phyloP scores from a whole-genome alignment of 2,329 filamentous ascomycete species.

The Epichloe sp. region DNA sequence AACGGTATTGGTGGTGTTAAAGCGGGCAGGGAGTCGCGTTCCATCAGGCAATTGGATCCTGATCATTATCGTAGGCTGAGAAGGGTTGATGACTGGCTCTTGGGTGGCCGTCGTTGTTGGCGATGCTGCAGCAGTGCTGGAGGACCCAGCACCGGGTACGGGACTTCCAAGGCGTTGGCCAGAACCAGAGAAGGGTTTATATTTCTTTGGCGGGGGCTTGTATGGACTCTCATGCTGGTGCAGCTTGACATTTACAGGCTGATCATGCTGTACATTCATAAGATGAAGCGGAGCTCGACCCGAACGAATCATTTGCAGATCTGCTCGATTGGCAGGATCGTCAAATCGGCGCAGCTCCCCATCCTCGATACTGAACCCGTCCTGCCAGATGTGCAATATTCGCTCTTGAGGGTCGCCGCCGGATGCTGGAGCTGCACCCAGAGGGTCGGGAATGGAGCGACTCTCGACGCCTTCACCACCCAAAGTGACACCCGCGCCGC shows the following conservation, averaged over 20 bases:
- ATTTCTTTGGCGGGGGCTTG: slow-evolving; percentile 57
- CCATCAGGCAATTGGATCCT: slow-evolving; percentile 71
- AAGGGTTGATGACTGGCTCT: slow-evolving; percentile 40
- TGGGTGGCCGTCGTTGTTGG: slow-evolving; percentile 23
- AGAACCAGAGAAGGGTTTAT: slow-evolving; percentile 59
- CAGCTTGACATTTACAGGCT: slow-evolving; percentile 68
- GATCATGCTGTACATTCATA: slow-evolving; percentile 61
- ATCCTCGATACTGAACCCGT: slow-evolving; percentile 78
- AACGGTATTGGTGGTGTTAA: slow-evolving; percentile 68
- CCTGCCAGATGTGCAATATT: slow-evolving; percentile 65
- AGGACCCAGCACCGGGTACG: slow-evolving; percentile 44
- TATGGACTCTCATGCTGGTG: slow-evolving; percentile 62
- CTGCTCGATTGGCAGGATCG: slow-evolving; percentile 59
- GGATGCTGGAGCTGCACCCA: slow-evolving; percentile 15
- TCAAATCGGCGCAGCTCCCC: slow-evolving; percentile 67
- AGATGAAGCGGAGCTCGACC: slow-evolving; percentile 66
- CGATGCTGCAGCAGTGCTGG: slow-evolving; percentile 16
- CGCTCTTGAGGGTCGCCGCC: slow-evolving; percentile 44
- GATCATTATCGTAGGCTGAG: slow-evolving; percentile 54
- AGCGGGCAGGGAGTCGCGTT: slow-evolving; percentile 62
- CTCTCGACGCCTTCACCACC: slow-evolving; percentile 67
- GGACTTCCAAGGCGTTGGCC: slow-evolving; percentile 67
- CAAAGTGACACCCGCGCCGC: slow-evolving; percentile 59
- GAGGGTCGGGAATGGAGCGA: slow-evolving; percentile 51
- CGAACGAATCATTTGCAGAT: slow-evolving; percentile 61